Percentiles rank a stretch among this genome's conserved stretches.
These are phyloP conservation scores for Erythrobasidium yunnanense DNA, from an alignment of 768 basidiomycete species.

Conservation along the genomic window DNA sequence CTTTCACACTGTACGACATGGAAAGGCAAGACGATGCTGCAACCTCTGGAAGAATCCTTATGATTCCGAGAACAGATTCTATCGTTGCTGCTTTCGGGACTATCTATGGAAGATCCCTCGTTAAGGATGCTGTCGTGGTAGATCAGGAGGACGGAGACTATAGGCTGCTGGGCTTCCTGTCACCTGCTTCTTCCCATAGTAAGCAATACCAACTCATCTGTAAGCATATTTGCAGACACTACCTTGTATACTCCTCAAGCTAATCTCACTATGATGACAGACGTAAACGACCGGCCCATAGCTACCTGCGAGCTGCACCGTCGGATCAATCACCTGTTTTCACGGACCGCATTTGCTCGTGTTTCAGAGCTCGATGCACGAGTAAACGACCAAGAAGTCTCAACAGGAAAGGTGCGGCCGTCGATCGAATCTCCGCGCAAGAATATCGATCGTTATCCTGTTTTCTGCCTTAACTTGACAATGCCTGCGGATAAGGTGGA, in stretches of 20 bases:
- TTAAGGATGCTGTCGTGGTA: conserved; percentile 50
- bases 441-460: conserved; percentile 55
- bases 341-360: conserved; percentile 37
- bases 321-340: conserved; percentile 56
- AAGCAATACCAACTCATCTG: conserved; percentile 82
- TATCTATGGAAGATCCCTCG: neutral
- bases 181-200: conserved; percentile 29
- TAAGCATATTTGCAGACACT: conserved; percentile 39
- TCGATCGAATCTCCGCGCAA: conserved; percentile 30
- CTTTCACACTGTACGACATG: conserved; percentile 16
- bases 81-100: neutral
- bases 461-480: conserved; percentile 68
- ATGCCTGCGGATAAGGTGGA: conserved; percentile 61
- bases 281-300: conserved; percentile 67
- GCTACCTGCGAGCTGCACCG: conserved; percentile 57
- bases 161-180: conserved; percentile 59
- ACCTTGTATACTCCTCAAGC: neutral
- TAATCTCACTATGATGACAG: conserved; percentile 44
- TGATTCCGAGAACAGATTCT: neutral
- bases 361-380: conserved; percentile 20
- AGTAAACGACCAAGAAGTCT: neutral
- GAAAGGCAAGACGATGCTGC: conserved; percentile 13
- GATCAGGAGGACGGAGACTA: conserved; percentile 48
- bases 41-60: conserved; percentile 47
- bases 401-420: neutral